phyloP scores from a whole-genome alignment of 2,329 filamentous ascomycete species.

The Colletotrichum lindemuthianum region DNA sequence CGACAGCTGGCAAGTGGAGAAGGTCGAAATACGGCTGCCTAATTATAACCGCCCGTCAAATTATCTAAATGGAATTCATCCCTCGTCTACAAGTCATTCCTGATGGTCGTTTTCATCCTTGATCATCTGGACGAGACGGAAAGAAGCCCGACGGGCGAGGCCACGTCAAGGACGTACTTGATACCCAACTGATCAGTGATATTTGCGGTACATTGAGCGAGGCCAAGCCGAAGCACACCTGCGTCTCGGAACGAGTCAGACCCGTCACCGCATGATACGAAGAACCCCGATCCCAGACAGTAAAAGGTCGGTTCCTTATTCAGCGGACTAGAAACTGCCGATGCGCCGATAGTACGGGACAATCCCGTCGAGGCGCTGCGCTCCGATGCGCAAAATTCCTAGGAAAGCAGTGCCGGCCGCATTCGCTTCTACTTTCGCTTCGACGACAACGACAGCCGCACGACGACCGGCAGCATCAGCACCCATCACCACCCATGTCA shows the following conservation, averaged over 20 bases:
- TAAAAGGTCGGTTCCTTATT: background rate
- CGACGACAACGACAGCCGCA: background rate
- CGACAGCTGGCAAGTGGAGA: constrained; percentile 2
- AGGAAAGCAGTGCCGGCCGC: background rate
- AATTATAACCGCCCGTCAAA: background rate
- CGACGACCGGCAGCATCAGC: background rate
- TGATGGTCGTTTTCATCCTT: background rate
- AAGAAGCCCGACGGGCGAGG: background rate
- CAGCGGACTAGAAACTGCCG: constrained; percentile 14
- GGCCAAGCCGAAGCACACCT: background rate
- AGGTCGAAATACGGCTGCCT: constrained; percentile 20
- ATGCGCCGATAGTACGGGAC: constrained; percentile 17
- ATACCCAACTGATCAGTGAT: too few relatives aligned
- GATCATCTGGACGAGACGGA: constrained; percentile 3
- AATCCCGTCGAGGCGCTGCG: background rate
- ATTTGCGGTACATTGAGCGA: too few relatives aligned
- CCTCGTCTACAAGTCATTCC: background rate
- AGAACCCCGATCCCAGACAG: background rate
- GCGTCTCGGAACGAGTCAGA: constrained; percentile 9
- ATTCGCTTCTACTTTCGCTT: background rate
- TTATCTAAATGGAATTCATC: background rate
- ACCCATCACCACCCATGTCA: background rate
- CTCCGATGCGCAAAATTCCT: constrained; percentile 5
- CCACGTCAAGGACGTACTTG: background rate
- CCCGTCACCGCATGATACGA: background rate